Conservation (phyloP, 2,329 filamentous ascomycete species). For the Sporothrix globosa region DNA sequence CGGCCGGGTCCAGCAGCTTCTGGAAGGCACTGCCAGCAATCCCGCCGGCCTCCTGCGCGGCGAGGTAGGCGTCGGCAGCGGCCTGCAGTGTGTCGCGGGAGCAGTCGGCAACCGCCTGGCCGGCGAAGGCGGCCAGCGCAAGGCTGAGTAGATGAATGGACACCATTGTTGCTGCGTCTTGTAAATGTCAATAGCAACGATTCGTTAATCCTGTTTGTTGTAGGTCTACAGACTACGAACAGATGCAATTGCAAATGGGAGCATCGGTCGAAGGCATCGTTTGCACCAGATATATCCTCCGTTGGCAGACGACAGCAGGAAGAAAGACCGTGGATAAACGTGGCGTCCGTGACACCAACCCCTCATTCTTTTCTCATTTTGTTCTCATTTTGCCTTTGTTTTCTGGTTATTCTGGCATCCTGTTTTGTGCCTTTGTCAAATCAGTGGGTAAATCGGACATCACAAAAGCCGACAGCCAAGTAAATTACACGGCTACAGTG, state of each 20-base stretch:
- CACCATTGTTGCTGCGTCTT: background rate
- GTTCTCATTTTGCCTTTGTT: background rate
- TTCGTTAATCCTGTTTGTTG: background rate
- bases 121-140: background rate
- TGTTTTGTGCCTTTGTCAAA: background rate
- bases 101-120: constrained; percentile 36
- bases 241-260: background rate
- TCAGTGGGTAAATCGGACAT: background rate
- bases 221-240: background rate
- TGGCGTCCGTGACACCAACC: background rate
- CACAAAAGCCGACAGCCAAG: background rate
- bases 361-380: background rate
- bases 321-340: background rate
- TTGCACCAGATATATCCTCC: background rate
- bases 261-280: background rate
- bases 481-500: background rate
- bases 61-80: constrained; percentile 40
- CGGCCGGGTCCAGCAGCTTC: constrained; percentile 38
- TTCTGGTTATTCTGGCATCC: background rate
- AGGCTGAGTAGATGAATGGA: background rate
- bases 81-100: constrained; percentile 41
- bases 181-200: background rate
- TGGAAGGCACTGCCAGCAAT: constrained; percentile 34
- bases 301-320: background rate
- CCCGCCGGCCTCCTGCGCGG: constrained; percentile 39